Evolutionary conservation across 306 rosid genomes (phyloP), one percentile per base, ranked within the genome.

Genomic region (Argentina anserina): DNA sequence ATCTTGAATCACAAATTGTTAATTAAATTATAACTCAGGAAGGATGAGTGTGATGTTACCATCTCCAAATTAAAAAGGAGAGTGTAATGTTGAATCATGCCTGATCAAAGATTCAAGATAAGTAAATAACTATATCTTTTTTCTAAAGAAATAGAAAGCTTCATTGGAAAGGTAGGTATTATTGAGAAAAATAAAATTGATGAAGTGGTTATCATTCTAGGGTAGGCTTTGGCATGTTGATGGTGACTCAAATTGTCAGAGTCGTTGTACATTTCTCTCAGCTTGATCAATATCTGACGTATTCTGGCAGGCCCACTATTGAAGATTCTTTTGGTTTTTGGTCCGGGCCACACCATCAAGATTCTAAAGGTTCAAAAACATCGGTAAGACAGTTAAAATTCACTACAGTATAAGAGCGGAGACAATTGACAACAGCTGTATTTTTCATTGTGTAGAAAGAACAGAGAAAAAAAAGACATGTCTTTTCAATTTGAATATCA

Each of bases 311-410:
- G 4, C 65, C 72, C 18, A 20, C 60, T 10, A 10, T 15, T 47
- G 33, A 50, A 50, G 67, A 64, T 78, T 52, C 67, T 34, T 49
- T 37, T 53, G 7, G 25, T 58, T 61, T 55, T 61, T 61, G 65
- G 37, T 12, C 37, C 21, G 13, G 18, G 52, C 65, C 40, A 17
- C 62, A 36, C 17, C 33, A 50, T 21, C 11, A 10, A 56, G 31
- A 18, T 55, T 49, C 40, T 3, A 70, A 53, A 70, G 64, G 15
- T 53, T 4, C 62, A 28, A 29, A 28, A 40, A n/a, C 21, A 2
- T 8, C 56, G 13, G 26, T 15, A 4, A 4, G 2, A 9, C 45
- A 9, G 10, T 9, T 9, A n/a, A n/a, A n/a, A n/a, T n/a, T n/a
- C n/a, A n/a, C n/a, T n/a, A n/a, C n/a, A n/a, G n/a, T n/a, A n/a